phyloP scores from a whole-genome alignment of 1,284 basidiomycete species.

The Pseudozyma sp. region DNA sequence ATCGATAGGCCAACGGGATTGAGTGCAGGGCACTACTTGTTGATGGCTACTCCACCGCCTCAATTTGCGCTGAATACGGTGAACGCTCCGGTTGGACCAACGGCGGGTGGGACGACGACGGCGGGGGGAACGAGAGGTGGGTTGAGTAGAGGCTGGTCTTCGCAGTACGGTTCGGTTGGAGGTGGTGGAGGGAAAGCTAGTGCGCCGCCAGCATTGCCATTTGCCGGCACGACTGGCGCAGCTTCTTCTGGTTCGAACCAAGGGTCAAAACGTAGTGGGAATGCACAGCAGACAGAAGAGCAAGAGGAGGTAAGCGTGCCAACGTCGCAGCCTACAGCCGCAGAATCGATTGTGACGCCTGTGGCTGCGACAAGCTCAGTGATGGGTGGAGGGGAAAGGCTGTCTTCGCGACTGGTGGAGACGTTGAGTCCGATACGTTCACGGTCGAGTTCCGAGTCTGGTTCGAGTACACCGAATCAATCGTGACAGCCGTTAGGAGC shows the following conservation, averaged over 20 bases:
- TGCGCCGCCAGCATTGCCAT: constrained; percentile 14
- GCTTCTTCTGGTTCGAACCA: not conserved
- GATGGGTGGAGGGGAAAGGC: not conserved
- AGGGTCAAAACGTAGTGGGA: not conserved
- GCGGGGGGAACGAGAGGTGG: not conserved
- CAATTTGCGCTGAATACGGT: constrained; percentile 23
- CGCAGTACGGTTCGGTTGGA: constrained; percentile 20
- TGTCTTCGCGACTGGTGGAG: constrained; percentile 11
- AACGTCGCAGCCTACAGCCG: constrained; percentile 20
- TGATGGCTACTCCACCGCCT: constrained; percentile 39
- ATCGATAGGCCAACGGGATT: constrained; percentile 43
- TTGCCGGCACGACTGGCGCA: constrained; percentile 19
- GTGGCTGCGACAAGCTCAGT: constrained; percentile 13
- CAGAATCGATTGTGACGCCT: constrained; percentile 27
- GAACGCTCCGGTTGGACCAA: no score
- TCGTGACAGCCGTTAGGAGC: not conserved
- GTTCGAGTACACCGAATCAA: not conserved
- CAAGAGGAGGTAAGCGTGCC: not conserved
- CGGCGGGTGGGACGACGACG: no score
- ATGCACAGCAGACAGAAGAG: not conserved
- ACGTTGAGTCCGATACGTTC: constrained; percentile 5
- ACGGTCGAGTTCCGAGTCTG: not conserved
- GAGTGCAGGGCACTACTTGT: constrained; percentile 42
- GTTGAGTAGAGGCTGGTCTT: not conserved
- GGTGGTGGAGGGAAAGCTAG: not conserved